Conservation (phyloP, 192 early-diverging fungal species). For the Pecoramyces ruminantium region DNA sequence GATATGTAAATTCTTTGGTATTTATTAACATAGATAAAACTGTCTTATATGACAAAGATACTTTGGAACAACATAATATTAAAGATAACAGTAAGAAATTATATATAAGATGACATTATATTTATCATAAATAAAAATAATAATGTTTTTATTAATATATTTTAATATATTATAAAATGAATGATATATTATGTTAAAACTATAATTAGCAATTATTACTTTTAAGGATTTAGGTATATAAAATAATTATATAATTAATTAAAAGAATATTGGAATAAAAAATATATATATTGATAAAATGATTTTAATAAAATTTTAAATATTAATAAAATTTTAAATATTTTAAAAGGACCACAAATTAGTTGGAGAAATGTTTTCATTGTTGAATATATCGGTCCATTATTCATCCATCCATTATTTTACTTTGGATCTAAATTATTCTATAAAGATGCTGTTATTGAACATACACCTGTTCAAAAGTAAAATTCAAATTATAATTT, state of each 20-base stretch:
- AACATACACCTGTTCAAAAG: conserved; percentile 59
- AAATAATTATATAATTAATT: no score
- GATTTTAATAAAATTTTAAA: conserved; percentile 5
- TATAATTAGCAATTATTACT: background rate
- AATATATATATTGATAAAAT: no score
- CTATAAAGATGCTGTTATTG: conserved; percentile 36
- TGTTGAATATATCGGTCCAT: conserved; percentile 82
- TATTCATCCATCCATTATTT: conserved; percentile 71
- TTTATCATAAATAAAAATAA: background rate
- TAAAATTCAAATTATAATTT: background rate
- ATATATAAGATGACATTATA: background rate
- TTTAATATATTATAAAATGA: background rate
- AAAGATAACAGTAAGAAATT: background rate
- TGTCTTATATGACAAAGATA: background rate
- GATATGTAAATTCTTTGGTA: no score
- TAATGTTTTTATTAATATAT: no score
- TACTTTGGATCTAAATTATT: conserved; percentile 54
- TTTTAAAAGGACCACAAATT: conserved; percentile 59
- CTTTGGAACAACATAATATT: background rate
- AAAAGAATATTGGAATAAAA: no score
- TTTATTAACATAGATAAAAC: conserved; percentile 44
- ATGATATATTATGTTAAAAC: background rate
- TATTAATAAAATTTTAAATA: conserved; percentile 12
- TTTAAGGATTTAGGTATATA: conserved; percentile 1
- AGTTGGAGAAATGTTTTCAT: conserved; percentile 87